These are phyloP conservation scores for Leishmania braziliensis DNA, from an alignment of 208 protist species.

Conservation along the genomic window DNA sequence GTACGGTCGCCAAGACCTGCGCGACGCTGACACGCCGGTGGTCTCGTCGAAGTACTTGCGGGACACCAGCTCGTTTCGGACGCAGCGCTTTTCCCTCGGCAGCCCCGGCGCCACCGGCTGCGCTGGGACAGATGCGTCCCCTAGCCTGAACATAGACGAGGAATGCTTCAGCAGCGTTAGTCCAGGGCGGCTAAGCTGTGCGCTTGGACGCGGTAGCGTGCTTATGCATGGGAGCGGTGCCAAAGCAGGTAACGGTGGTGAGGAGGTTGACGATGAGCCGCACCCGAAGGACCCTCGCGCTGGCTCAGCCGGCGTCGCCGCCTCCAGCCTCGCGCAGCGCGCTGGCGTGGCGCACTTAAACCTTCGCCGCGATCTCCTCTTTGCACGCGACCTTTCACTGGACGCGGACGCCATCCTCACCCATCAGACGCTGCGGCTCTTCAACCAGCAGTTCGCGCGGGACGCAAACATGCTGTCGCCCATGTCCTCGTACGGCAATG, in stretches of 20 bases:
- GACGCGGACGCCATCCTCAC: conserved; percentile 85
- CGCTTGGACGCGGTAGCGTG: conserved; percentile 22
- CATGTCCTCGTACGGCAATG: conserved; percentile 70
- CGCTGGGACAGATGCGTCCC: conserved; percentile 26
- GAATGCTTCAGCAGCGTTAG: conserved; percentile 29
- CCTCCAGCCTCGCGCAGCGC: conserved; percentile 42
- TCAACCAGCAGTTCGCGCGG: conserved; percentile 69
- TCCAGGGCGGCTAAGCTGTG: conserved; percentile 8
- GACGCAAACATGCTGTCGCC: conserved; percentile 52
- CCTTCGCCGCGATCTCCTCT: conserved; percentile 43
- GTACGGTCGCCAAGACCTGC: conserved; percentile 67
- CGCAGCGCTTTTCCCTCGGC: conserved; percentile 58
- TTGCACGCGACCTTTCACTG: conserved; percentile 64
- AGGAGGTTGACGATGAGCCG: conserved; percentile 36
- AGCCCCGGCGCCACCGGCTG: conserved; percentile 17
- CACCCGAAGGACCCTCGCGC: conserved; percentile 40
- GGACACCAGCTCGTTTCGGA: conserved; percentile 48
- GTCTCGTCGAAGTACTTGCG: conserved; percentile 62
- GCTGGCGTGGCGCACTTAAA: conserved; percentile 54
- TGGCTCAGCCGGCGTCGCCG: conserved; percentile 26
- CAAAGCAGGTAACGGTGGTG: conserved; percentile 1
- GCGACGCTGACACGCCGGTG: conserved; percentile 87
- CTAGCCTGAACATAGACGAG: conserved; percentile 47
- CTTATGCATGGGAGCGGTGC: conserved; percentile 18
- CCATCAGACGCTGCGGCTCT: conserved; percentile 69